phyloP scores from a whole-genome alignment of 1,284 basidiomycete genomes.

The Macrocybe sp. region DNA sequence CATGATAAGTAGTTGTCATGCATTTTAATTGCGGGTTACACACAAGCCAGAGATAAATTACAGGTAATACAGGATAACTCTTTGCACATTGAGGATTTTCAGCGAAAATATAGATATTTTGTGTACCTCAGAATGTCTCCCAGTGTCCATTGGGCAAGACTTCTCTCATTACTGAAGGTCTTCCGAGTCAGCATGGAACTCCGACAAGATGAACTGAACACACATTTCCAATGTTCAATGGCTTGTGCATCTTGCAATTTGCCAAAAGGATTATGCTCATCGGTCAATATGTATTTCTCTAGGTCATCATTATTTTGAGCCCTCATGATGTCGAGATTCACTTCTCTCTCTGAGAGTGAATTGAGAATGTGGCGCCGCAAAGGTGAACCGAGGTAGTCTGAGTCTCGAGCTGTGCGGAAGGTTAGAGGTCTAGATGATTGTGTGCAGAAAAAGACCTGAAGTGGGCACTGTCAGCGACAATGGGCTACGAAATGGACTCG shows the following conservation, averaged over 20 bases:
- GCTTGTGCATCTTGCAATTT: slow-evolving; percentile 58
- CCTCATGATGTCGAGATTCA: slow-evolving; percentile 44
- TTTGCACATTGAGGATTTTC: neutral
- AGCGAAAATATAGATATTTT: neutral
- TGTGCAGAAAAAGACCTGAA: slow-evolving; percentile 77
- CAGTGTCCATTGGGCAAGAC: slow-evolving; percentile 55
- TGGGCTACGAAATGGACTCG: neutral
- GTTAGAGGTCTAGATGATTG: slow-evolving; percentile 50
- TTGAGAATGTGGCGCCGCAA: slow-evolving; percentile 52
- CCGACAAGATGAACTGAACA: slow-evolving; percentile 22
- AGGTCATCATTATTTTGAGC: slow-evolving; percentile 30
- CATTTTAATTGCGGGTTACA: neutral
- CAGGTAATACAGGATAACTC: no score
- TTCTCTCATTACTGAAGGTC: slow-evolving; percentile 48
- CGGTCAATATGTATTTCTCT: slow-evolving; percentile 47
- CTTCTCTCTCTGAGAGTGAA: slow-evolving; percentile 44
- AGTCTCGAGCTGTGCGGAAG: slow-evolving; percentile 53
- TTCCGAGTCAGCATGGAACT: slow-evolving; percentile 8
- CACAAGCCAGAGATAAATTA: neutral
- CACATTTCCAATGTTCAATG: slow-evolving; percentile 73
- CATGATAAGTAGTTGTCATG: no score
- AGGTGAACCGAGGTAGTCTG: slow-evolving; percentile 64
- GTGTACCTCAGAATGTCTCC: slow-evolving; percentile 48
- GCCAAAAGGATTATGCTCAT: slow-evolving; percentile 54
- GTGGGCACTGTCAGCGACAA: slow-evolving; percentile 1